Percentiles rank a stretch among this genome's conserved stretches.
These are phyloP conservation scores for Blepharisma japonicum DNA, from an alignment of 73 alveolate species.

Conservation along the genomic window DNA sequence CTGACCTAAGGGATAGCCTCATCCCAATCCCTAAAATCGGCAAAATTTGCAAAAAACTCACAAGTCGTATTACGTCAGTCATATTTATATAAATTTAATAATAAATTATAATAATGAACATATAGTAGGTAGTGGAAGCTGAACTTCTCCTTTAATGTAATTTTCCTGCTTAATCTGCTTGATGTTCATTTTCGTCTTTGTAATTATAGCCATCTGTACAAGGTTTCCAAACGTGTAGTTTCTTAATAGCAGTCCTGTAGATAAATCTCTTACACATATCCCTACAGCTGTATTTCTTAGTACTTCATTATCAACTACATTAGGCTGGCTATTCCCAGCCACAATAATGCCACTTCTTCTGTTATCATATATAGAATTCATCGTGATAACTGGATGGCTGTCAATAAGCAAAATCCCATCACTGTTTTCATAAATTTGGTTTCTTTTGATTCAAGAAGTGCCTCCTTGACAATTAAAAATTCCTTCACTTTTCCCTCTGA, in stretches of 20 bases:
- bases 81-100: no score
- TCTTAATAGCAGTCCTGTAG: conserved; percentile 44
- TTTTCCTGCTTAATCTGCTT: conserved; percentile 29
- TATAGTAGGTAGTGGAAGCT: conserved; percentile 29
- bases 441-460: conserved; percentile 73
- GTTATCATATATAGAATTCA: conserved; percentile 77
- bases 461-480: conserved; percentile 84
- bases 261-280: conserved; percentile 58
- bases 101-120: background rate
- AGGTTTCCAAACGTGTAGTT: conserved; percentile 33
- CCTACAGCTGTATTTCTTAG: conserved; percentile 62
- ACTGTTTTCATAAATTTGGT: conserved; percentile 87
- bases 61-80: no score
- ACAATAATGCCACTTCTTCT: conserved; percentile 84
- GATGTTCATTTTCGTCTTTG: conserved; percentile 11
- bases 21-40: no score
- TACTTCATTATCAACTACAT: conserved; percentile 50
- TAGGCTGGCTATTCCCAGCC: conserved; percentile 75
- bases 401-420: conserved; percentile 90
- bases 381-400: conserved; percentile 70
- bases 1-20: no score
- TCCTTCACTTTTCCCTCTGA: conserved; percentile 90
- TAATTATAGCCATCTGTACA: conserved; percentile 22
- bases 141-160: conserved; percentile 38
- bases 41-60: no score